Evolutionary conservation across 2,329 filamentous ascomycete genomes (phyloP).

Genomic region (Niveomyces coronatus): DNA sequence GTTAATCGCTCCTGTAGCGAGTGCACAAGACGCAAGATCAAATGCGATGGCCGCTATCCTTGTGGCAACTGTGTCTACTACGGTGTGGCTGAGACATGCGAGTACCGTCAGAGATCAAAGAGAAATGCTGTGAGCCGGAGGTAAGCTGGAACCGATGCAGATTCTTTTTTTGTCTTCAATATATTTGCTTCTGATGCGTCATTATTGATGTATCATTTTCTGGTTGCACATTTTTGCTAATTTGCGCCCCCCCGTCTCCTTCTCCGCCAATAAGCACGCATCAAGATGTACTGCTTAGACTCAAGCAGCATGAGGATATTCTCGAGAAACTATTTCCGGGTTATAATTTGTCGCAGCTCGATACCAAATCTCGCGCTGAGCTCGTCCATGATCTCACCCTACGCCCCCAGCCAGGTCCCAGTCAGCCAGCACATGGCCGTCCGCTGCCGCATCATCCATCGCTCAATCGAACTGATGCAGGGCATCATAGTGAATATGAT

Average conservation of each 20-base stretch:
- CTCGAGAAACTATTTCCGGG: conserved; percentile 16
- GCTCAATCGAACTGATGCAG: conserved; percentile 1
- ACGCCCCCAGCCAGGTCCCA: not conserved
- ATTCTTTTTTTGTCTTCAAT: not conserved
- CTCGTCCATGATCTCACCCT: conserved; percentile 12
- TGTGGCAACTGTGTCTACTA: conserved; percentile 28
- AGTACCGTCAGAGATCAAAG: conserved; percentile 20
- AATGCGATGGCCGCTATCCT: conserved; percentile 30
- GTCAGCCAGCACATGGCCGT: not conserved
- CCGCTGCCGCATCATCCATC: not conserved
- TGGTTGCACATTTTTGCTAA: too few relatives aligned
- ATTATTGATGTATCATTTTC: not conserved
- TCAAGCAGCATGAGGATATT: conserved; percentile 15
- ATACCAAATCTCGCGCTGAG: conserved; percentile 15
- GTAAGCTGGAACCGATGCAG: conserved; percentile 8
- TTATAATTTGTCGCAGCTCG: conserved; percentile 11
- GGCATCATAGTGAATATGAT: conserved; percentile 11
- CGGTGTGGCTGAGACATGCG: conserved; percentile 16
- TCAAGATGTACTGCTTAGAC: conserved; percentile 17
- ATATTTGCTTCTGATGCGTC: not conserved
- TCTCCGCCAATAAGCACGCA: too few relatives aligned
- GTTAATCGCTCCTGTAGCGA: conserved; percentile 18
- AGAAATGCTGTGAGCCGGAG: conserved; percentile 21
- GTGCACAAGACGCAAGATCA: conserved; percentile 21
- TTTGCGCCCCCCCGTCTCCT: too few relatives aligned